Evolutionary conservation across 2,329 filamentous ascomycete genomes (phyloP).

Genomic region (Fusarium xyrophilum): DNA sequence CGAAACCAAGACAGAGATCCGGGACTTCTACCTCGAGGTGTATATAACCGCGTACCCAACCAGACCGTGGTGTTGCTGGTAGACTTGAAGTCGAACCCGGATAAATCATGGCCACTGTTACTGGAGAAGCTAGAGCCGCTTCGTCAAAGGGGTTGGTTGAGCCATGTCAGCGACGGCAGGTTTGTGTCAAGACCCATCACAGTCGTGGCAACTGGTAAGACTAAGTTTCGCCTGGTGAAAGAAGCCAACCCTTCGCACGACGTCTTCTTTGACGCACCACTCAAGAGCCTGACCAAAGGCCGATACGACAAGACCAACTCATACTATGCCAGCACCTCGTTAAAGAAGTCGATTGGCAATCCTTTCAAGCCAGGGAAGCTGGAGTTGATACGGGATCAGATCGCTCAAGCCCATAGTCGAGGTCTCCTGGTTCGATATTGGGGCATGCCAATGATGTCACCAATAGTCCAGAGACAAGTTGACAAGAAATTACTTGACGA

Average conservation of each 20-base stretch:
- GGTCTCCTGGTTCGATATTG: conserved; percentile 67
- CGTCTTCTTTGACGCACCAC: conserved; percentile 71
- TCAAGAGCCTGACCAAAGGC: conserved; percentile 50
- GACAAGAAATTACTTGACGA: conserved; percentile 64
- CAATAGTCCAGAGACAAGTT: conserved; percentile 59
- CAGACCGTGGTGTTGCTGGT: conserved; percentile 69
- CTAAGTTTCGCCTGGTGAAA: conserved; percentile 23
- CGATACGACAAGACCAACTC: conserved; percentile 63
- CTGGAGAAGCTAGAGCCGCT: conserved; percentile 59
- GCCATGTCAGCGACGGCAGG: conserved; percentile 57
- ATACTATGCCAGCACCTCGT: conserved; percentile 70
- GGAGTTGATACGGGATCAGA: conserved; percentile 52
- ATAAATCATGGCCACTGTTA: conserved; percentile 39
- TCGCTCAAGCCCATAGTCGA: conserved; percentile 57
- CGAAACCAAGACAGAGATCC: conserved; percentile 40
- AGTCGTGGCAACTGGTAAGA: conserved; percentile 70
- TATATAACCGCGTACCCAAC: conserved; percentile 61
- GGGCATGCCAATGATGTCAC: conserved; percentile 65
- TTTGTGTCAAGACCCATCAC: conserved; percentile 66
- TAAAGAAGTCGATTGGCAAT: conserved; percentile 60
- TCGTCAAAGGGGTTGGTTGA: conserved; percentile 64
- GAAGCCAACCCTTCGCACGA: conserved; percentile 52
- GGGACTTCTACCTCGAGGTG: conserved; percentile 51
- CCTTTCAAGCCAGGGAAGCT: conserved; percentile 54
- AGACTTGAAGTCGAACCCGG: conserved; percentile 67